phyloP scores from a whole-genome alignment of 2,329 filamentous ascomycete genomes.

The Aureobasidium sp. region DNA sequence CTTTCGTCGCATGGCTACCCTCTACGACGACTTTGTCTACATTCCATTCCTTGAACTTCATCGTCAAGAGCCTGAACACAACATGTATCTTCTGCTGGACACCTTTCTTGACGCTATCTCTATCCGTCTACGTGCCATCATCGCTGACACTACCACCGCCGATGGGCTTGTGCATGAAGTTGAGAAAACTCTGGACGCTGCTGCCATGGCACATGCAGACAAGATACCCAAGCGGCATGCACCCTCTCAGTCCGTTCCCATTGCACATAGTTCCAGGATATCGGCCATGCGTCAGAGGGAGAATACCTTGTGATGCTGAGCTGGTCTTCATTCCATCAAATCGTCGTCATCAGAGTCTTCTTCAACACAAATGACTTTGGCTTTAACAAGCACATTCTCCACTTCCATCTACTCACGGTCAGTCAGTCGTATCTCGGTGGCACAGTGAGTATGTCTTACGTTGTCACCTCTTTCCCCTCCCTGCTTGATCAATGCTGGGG shows the following conservation, averaged over 20 bases:
- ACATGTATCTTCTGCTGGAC: slow-evolving; percentile 16
- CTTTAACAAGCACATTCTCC: slow-evolving; percentile 58
- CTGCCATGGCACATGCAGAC: neutral
- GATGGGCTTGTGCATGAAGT: neutral
- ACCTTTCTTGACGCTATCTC: slow-evolving; percentile 1
- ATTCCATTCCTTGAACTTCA: slow-evolving; percentile 11
- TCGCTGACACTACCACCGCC: neutral
- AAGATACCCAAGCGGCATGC: neutral
- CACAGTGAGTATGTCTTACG: neutral
- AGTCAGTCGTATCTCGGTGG: neutral
- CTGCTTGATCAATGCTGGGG: slow-evolving; percentile 57
- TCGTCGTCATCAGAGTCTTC: neutral
- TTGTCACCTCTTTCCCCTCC: slow-evolving; percentile 59
- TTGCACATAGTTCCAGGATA: neutral
- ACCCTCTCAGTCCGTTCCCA: slow-evolving; percentile 3
- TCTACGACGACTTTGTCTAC: slow-evolving; percentile 15
- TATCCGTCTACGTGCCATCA: neutral
- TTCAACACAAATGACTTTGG: slow-evolving; percentile 51
- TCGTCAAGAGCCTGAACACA: slow-evolving; percentile 13
- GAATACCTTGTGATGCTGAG: slow-evolving; percentile 18
- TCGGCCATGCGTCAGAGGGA: slow-evolving; percentile 17
- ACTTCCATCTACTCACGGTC: slow-evolving; percentile 39
- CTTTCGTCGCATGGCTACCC: slow-evolving; percentile 10
- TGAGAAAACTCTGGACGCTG: neutral
- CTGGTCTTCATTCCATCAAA: neutral